Conservation (phyloP, 257 asterid genomes). For the Lantana camara region DNA sequence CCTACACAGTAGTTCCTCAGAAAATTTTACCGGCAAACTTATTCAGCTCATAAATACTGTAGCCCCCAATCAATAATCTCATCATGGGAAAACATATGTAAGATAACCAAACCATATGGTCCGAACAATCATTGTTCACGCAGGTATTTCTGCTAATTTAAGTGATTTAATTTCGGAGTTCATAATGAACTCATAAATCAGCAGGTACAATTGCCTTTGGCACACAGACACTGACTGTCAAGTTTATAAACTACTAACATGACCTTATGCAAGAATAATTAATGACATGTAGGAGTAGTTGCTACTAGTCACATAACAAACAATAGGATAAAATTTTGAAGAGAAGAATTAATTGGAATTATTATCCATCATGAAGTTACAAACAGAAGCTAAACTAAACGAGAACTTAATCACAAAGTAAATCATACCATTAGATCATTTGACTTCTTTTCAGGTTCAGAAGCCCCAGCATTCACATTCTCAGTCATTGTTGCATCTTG, state of each 20-base stretch:
- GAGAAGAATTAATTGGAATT: background rate
- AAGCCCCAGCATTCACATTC: conserved; percentile 52
- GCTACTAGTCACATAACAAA: background rate
- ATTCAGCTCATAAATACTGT: background rate
- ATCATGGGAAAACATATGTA: background rate
- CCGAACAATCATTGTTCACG: background rate
- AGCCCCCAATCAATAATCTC: background rate
- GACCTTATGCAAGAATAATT: background rate
- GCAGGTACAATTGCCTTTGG: background rate
- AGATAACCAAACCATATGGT: background rate
- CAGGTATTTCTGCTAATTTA: background rate
- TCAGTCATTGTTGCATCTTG: conserved; percentile 87
- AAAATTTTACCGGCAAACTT: background rate
- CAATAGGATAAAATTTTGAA: conserved; percentile 4
- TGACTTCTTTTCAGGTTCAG: conserved; percentile 75
- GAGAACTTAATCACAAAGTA: conserved; percentile 15
- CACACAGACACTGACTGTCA: background rate
- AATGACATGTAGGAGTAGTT: conserved; percentile 9
- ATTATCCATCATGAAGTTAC: conserved; percentile 6
- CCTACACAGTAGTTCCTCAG: background rate
- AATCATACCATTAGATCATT: conserved; percentile 60
- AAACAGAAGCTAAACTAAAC: conserved; percentile 21
- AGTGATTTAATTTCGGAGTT: background rate
- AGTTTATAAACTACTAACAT: background rate
- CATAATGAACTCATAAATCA: background rate